These are phyloP conservation scores for Neurospora sp. DNA, from an alignment of 495 filamentous ascomycete species.

Conservation along the genomic window DNA sequence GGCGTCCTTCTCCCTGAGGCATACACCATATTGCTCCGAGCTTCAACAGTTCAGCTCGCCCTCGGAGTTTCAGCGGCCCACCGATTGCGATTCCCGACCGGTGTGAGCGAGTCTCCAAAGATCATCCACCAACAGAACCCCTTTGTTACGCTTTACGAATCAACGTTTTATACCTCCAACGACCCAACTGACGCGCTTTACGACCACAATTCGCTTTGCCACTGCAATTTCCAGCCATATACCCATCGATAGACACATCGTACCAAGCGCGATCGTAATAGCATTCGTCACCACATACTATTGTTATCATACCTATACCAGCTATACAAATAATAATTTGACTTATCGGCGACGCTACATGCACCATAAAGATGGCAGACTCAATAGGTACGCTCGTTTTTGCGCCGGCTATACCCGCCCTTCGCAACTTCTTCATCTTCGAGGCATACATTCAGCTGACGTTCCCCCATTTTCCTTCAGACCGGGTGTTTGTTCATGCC, in stretches of 20 bases:
- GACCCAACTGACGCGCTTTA: not conserved
- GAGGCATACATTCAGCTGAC: conserved; percentile 1
- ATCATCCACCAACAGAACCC: not conserved
- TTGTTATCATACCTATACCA: not conserved
- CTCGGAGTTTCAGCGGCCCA: not conserved
- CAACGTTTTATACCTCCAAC: not conserved
- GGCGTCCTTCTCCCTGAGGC: not conserved
- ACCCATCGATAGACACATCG: not conserved
- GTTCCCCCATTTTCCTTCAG: conserved; percentile 34
- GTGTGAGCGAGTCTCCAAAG: not conserved
- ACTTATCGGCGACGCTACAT: not conserved
- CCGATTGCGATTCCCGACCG: not conserved
- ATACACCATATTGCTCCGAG: not conserved
- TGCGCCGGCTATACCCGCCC: not conserved
- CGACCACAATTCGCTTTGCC: not conserved
- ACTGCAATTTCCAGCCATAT: not conserved
- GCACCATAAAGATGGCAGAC: conserved; percentile 31
- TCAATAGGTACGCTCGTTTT: conserved; percentile 33
- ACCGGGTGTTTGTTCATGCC: conserved; percentile 97
- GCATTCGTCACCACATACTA: not conserved
- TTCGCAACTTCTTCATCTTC: conserved; percentile 1
- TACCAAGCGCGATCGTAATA: not conserved
- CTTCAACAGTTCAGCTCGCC: not conserved
- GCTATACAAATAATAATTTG: not conserved
- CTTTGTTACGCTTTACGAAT: not conserved